Base-by-base conservation (phyloP, 768 basidiomycete genomes). In the Tulasnella sp. region DNA sequence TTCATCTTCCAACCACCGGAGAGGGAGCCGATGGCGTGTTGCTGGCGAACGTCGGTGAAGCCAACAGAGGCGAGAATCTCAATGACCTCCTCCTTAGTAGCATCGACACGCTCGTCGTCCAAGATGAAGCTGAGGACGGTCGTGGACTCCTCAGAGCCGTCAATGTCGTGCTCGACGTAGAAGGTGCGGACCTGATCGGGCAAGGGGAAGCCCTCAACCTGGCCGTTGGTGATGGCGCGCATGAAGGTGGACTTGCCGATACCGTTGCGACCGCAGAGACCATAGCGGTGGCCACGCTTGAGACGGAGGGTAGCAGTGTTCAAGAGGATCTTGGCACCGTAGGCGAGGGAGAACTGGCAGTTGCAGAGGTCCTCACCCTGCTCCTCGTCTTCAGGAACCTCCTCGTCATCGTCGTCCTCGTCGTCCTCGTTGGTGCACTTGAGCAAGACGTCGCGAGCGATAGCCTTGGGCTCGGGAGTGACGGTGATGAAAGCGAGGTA, bases 1-100 rank as follows among this genome's bases (percentile, higher is more conserved):
- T 97, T 98, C 96, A 98, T 98, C 89, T 98, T 98, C 96, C 96
- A 97, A 87, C 96, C 96, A 89, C 96, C 96, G 64, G 96, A 98
- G 52, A 98, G 86, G 77, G 90, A 90, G 79, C 96, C 94, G 79
- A 97, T 97, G 52, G 94, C 85, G 78, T 92, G 87, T 79, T 85
- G 86, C 85, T 97, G 96, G 79, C 96, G 91, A 81, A 91, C 93
- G 78, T 91, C 93, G 79, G 85, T 89, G 89, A 98, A 98, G 78
- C 96, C 96, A 82, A 97, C 96, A 71, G 93, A 92, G 29, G 91
- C 89, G 76, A 98, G 91, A 73, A 92, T 93, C 83, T 90, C 88
- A 70, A 92, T 83, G 83, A 91, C 83, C 82, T 97, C 96, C 78
- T 88, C 85, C 83, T 90, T 85, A 77, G 79, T 77, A 29, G 89